A percentile compares a stretch with the other conserved stretches of the same genome.
Conservation (phyloP, 208 protist genomes). For the Naegleria fowleri region DNA sequence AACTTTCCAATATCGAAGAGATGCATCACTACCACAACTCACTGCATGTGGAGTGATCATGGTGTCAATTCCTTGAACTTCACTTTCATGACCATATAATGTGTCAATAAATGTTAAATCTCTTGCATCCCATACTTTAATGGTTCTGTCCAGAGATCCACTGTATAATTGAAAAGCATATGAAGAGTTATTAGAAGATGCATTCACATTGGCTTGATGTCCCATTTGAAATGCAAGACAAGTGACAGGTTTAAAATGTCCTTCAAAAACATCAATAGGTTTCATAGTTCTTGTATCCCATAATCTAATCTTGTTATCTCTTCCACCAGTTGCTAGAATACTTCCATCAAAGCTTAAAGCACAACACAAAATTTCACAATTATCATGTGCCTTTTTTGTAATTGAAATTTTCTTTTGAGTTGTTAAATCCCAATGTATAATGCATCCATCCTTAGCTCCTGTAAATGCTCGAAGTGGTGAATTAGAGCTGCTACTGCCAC, state of each 20-base stretch:
- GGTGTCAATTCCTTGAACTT: neutral
- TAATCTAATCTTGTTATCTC: neutral
- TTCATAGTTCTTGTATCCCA: neutral
- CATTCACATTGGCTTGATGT: neutral
- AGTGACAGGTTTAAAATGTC: neutral
- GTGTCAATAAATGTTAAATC: neutral
- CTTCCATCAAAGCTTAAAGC: neutral
- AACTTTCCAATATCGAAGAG: neutral
- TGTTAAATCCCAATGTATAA: neutral
- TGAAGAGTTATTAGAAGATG: neutral
- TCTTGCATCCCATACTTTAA: neutral
- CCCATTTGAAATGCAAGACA: neutral
- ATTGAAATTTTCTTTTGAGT: neutral
- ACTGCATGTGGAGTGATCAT: neutral
- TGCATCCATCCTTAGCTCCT: neutral
- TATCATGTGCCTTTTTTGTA: neutral
- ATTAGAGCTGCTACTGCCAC: no score
- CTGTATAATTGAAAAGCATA: neutral
- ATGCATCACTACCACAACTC: neutral
- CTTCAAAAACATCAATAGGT: neutral
- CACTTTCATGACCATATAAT: conserved; percentile 2
- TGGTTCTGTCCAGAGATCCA: neutral
- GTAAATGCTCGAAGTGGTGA: neutral
- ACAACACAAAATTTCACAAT: neutral
- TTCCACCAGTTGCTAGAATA: neutral